Evolutionary conservation across 2,329 filamentous ascomycete species (phyloP), one percentile per base, ranked within the genome.

Genomic region (Rosellinia necatrix): DNA sequence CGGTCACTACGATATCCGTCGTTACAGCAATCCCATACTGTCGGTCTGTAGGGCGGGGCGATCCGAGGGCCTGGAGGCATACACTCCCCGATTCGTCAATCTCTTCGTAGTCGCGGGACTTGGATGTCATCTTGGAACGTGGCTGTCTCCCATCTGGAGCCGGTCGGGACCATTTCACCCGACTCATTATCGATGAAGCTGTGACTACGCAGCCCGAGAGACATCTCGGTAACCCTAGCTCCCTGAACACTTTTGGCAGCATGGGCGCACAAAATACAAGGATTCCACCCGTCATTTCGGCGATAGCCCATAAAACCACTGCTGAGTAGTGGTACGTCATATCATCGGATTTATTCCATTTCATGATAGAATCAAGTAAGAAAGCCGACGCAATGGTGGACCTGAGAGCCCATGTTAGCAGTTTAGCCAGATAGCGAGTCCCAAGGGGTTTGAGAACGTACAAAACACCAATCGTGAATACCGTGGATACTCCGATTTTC

Each of bases 271-370:
- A 56, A 40, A 56, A 56, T 7, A 59, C 44, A 6, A 59, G 34
- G 15, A 59, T 53, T 10, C 53, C 57, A 13, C 57, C 49, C n/a
- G 57, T 56, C 22, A 49, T 49, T 25, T 59, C 57, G n/a, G 57
- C 57, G n/a, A 56, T 53, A 5, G 29, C 49, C 57, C 53, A 59
- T 13, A 59, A 24, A 15, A 32, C 57, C 8, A 59, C 57, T 2
- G 22, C 10, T 3, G 57, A 56, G 40, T 47, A 59, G 24, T 56
- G 29, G 37, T 59, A 59, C 7, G 53, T 56, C 57, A 59, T 59
- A 19, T 59, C 57, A 4, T 30, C 32, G 9, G 57, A 46, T 10
- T 6, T 30, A 15, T 27, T 52, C 57, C 57, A 59, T 2, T 8
- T 5, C 12, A 27, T 13, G 21, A 50, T 30, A 17, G 56, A 40